Evolutionary conservation across 2,329 filamentous ascomycete species (phyloP), one percentile per base, ranked within the genome.

Genomic region (Xylariaceae sp.): DNA sequence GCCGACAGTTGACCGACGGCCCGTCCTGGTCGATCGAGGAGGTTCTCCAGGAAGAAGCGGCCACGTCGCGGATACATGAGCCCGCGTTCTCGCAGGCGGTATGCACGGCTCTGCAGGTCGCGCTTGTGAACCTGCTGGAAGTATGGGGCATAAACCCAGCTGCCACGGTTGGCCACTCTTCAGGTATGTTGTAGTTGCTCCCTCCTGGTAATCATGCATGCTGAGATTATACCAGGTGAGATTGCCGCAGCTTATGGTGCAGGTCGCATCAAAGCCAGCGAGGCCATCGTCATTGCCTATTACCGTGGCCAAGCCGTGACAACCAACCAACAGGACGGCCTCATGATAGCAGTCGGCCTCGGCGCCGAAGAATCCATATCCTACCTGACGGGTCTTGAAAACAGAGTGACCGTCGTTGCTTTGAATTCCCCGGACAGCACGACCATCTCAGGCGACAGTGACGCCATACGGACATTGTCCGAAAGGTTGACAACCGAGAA

Each of bases 131-230:
- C 11, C 38, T 64, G 1, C 57, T 65, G 16, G 45, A 41, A 3
- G 52, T 51, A 1, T 57, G 56, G 46, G 52, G 51, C 3, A 36
- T 67, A 6, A 37, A 47, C 9, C 60, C 64, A 2, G 38, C 44
- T 3, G 54, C 59, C 31, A 67, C 71, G 21, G 67, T 57, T 2
- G 63, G 65, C 5, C 57, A 67, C 23, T 59, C 56, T n/a, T n/a
- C n/a, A n/a, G n/a, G n/a, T n/a, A n/a, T n/a, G n/a, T n/a, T n/a
- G n/a, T n/a, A n/a, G n/a, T n/a, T n/a, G n/a, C n/a, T n/a, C n/a
- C n/a, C n/a, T n/a, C n/a, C n/a, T n/a, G n/a, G n/a, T n/a, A n/a
- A n/a, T n/a, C n/a, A n/a, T n/a, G n/a, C n/a, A n/a, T n/a, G n/a
- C n/a, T n/a, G n/a, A n/a, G n/a, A n/a, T n/a, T n/a, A n/a, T n/a